These are phyloP conservation scores for Emmonsia crescens DNA, from an alignment of 2,329 filamentous ascomycete species.

Conservation along the genomic window DNA sequence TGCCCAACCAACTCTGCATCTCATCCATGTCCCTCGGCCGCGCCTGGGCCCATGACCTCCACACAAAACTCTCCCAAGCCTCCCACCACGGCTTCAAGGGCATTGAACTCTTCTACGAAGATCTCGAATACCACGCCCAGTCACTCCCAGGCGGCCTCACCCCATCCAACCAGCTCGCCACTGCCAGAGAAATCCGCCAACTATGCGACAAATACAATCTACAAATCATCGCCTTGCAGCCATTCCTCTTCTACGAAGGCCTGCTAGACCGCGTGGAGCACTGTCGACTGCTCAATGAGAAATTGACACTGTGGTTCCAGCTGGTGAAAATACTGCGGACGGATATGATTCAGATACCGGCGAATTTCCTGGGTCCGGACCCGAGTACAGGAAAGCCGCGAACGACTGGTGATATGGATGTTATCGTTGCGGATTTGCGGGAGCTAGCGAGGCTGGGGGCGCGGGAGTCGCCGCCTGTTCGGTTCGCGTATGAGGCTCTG, in stretches of 20 bases:
- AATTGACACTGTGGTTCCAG: slow-evolving; percentile 56
- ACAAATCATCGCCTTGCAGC: slow-evolving; percentile 50
- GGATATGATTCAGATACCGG: slow-evolving; percentile 64
- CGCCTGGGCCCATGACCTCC: slow-evolving; percentile 57
- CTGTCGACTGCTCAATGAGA: slow-evolving; percentile 45
- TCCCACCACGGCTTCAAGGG: slow-evolving; percentile 53
- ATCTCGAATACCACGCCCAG: slow-evolving; percentile 52
- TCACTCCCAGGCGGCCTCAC: slow-evolving; percentile 40
- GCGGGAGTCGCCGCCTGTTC: slow-evolving; percentile 44
- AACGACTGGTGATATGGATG: slow-evolving; percentile 40
- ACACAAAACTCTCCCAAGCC: slow-evolving; percentile 58
- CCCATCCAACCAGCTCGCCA: slow-evolving; percentile 34
- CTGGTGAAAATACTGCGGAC: slow-evolving; percentile 55
- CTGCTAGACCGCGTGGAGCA: slow-evolving; percentile 53
- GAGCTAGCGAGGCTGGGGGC: slow-evolving; percentile 57
- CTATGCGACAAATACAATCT: slow-evolving; percentile 32
- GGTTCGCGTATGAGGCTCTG: slow-evolving; percentile 64
- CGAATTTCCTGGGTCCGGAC: slow-evolving; percentile 47
- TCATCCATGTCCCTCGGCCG: slow-evolving; percentile 68
- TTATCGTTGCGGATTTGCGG: slow-evolving; percentile 52
- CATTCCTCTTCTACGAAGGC: slow-evolving; percentile 70
- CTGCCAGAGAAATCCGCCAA: slow-evolving; percentile 46
- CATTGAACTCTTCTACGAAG: slow-evolving; percentile 70
- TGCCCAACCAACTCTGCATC: slow-evolving; percentile 44
- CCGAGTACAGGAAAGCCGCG: slow-evolving; percentile 23